Evolutionary conservation across 257 asterid species (phyloP).

Genomic region (Craterostigma plantagineum): DNA sequence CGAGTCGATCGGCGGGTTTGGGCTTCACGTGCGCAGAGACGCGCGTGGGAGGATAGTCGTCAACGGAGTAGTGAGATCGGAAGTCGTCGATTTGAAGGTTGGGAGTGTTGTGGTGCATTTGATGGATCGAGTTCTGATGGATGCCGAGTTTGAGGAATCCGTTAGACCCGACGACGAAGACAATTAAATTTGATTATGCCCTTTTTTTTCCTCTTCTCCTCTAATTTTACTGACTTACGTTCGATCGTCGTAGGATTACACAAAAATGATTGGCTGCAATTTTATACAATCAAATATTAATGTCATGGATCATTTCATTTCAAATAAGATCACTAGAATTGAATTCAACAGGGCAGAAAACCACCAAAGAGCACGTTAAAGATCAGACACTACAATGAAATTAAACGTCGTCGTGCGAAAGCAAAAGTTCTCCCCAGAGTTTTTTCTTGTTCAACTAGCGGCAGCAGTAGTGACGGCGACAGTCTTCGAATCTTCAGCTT

Average conservation of each 20-base stretch:
- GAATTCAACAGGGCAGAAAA: too few species aligned
- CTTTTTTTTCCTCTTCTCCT: not conserved
- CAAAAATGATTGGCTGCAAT: too few species aligned
- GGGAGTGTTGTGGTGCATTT: conserved; percentile 24
- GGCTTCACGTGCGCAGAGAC: conserved; percentile 27
- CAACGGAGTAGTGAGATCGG: conserved; percentile 28
- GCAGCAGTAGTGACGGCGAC: conserved; percentile 49
- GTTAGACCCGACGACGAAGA: conserved; percentile 14
- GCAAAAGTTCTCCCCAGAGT: too few species aligned
- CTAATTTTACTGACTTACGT: too few species aligned
- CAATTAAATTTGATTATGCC: not conserved
- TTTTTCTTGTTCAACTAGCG: conserved; percentile 18
- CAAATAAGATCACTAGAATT: too few species aligned
- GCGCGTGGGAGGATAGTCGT: conserved; percentile 30
- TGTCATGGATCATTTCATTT: too few species aligned
- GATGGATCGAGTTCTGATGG: conserved; percentile 49
- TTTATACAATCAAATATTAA: too few species aligned
- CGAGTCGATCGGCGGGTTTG: conserved; percentile 52
- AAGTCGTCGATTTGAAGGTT: conserved; percentile 20
- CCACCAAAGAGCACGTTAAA: too few species aligned
- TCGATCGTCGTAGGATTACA: too few species aligned
- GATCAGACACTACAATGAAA: too few species aligned
- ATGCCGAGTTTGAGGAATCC: conserved; percentile 39
- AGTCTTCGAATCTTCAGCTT: conserved; percentile 75
- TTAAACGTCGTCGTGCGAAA: too few species aligned